These are phyloP conservation scores for Chamaecrista fasciculata DNA, from an alignment of 306 rosid species.

Conservation along the genomic window DNA sequence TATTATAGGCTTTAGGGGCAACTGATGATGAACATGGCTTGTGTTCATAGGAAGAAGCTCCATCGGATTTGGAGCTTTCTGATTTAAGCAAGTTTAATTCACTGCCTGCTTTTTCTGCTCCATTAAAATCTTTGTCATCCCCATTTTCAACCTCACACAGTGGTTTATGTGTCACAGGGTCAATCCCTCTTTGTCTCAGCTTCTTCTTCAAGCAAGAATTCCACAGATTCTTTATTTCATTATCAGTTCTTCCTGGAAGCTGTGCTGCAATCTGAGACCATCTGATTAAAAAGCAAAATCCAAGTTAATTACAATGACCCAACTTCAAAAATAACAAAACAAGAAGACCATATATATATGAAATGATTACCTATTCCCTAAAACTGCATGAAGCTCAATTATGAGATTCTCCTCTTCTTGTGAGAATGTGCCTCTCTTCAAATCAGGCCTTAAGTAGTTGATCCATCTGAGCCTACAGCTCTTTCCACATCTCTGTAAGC, in stretches of 20 bases:
- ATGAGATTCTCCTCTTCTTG: constrained; percentile 55
- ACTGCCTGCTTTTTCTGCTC: constrained; percentile 38
- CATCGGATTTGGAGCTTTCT: constrained; percentile 46
- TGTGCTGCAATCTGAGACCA: constrained; percentile 92
- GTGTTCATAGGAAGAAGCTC: constrained; percentile 38
- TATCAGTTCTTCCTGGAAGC: constrained; percentile 86
- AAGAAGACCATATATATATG: no score
- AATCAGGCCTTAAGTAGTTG: constrained; percentile 66
- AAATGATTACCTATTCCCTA: constrained; percentile 55
- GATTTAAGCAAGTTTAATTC: constrained; percentile 49
- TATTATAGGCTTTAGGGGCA: constrained; percentile 23
- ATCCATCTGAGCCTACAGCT: constrained; percentile 71
- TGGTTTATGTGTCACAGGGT: constrained; percentile 80
- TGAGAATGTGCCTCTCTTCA: constrained; percentile 66
- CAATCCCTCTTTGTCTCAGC: constrained; percentile 77
- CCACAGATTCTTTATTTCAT: constrained; percentile 92
- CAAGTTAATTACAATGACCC: constrained; percentile 7
- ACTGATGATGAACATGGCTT: constrained; percentile 39
- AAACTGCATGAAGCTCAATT: constrained; percentile 53
- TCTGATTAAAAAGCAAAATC: constrained; percentile 38
- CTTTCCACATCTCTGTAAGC: constrained; percentile 68
- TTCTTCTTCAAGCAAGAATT: constrained; percentile 87
- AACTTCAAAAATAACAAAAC: no score
- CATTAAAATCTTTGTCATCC: constrained; percentile 42
- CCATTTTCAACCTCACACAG: constrained; percentile 44